Percentiles rank a stretch among this genome's conserved stretches.
Evolutionary conservation across 257 asterid genomes (phyloP).

Genomic region (Dorcoceras hygrometricum): DNA sequence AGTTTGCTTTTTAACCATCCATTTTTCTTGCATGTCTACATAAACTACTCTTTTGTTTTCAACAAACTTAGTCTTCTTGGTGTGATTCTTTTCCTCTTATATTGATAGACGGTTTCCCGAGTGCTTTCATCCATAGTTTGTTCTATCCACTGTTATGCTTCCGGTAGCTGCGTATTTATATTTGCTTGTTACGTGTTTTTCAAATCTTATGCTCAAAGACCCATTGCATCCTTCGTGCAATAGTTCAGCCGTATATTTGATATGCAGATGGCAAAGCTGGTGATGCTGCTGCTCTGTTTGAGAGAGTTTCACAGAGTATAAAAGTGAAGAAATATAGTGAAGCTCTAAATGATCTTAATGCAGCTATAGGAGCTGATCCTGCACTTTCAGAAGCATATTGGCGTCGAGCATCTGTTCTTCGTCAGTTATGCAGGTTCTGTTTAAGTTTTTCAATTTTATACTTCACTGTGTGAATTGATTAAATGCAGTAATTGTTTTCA

Average conservation of each 20-base stretch:
- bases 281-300: conserved; percentile 68
- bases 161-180: background rate
- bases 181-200: background rate
- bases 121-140: background rate
- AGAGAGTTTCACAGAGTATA: conserved; percentile 69
- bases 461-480: conserved; percentile 2
- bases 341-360: conserved; percentile 75
- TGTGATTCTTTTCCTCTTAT: background rate
- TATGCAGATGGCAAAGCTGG: conserved; percentile 63
- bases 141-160: background rate
- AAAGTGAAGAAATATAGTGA: conserved; percentile 82
- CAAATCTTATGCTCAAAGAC: background rate
- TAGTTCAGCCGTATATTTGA: background rate
- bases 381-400: conserved; percentile 72
- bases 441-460: conserved; percentile 9
- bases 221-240: background rate
- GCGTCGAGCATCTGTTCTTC: conserved; percentile 79
- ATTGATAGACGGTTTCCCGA: background rate
- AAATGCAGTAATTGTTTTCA: background rate
- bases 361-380: conserved; percentile 90
- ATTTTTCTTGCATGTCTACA: background rate
- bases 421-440: conserved; percentile 75
- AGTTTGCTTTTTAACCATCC: background rate
- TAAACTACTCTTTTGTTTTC: background rate
- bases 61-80: too few species aligned